Conservation (phyloP, 192 early-diverging fungal species). For the Thamnidium elegans region DNA sequence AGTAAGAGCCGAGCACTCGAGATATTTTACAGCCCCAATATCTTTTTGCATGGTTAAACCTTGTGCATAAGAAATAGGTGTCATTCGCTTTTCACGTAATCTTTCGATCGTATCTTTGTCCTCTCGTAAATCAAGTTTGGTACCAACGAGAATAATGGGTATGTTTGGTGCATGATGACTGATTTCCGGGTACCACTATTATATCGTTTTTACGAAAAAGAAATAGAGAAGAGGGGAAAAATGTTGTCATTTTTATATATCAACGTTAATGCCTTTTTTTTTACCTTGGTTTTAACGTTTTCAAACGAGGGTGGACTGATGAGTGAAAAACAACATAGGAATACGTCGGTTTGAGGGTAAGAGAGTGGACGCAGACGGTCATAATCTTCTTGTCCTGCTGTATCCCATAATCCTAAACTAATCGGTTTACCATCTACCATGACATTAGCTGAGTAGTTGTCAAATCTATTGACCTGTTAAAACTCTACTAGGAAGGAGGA, state of each 20-base stretch:
- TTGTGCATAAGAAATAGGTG: constrained; percentile 74
- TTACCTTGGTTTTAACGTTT: constrained; percentile 33
- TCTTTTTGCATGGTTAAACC: constrained; percentile 76
- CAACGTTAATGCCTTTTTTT: not conserved
- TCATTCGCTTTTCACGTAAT: constrained; percentile 73
- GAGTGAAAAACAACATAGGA: constrained; percentile 28
- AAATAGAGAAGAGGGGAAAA: not conserved
- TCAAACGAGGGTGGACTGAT: constrained; percentile 31
- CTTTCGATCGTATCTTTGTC: constrained; percentile 75
- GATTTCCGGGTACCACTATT: constrained; percentile 85
- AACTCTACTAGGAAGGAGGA: too few relatives aligned
- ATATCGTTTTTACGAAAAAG: not conserved
- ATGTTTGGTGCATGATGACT: constrained; percentile 84
- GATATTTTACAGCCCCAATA: constrained; percentile 76
- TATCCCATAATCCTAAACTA: constrained; percentile 91
- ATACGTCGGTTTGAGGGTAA: constrained; percentile 77
- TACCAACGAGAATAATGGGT: constrained; percentile 85
- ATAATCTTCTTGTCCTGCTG: constrained; percentile 93
- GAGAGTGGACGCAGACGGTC: constrained; percentile 88
- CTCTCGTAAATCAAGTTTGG: constrained; percentile 89
- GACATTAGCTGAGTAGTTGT: constrained; percentile 94
- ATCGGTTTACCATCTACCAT: constrained; percentile 95
- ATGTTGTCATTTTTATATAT: too few relatives aligned
- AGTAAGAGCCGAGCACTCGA: constrained; percentile 90
- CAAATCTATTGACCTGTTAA: constrained; percentile 55